Evolutionary conservation across 208 protist species (phyloP).

Genomic region (Crithidia fasciculata): DNA sequence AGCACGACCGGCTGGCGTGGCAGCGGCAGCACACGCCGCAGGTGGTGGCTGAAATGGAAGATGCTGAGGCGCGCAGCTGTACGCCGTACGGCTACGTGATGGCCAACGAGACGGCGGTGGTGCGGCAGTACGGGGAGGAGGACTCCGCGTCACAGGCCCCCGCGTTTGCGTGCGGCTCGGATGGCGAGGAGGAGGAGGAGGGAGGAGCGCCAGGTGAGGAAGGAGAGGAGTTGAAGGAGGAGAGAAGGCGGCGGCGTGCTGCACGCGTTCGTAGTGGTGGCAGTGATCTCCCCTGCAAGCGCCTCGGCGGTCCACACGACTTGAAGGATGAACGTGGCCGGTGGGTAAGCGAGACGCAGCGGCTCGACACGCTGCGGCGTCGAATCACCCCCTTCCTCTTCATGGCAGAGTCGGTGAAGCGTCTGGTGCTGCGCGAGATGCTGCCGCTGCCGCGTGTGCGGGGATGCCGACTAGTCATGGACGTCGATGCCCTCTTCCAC

Average conservation of each 20-base stretch:
- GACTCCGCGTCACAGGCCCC: background rate
- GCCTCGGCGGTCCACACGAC: background rate
- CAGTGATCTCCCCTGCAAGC: background rate
- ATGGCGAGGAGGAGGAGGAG: constrained; percentile 1
- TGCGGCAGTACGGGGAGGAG: constrained; percentile 11
- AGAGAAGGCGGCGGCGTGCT: background rate
- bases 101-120: background rate
- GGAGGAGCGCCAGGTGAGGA: background rate
- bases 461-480: constrained; percentile 66
- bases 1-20: constrained; percentile 42
- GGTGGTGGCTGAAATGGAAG: constrained; percentile 12
- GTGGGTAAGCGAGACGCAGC: constrained; percentile 29
- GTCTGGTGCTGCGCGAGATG: constrained; percentile 33
- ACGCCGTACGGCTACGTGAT: constrained; percentile 24
- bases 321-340: constrained; percentile 5
- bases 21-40: constrained; percentile 25
- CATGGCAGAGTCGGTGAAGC: constrained; percentile 42
- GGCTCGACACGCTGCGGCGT: constrained; percentile 61
- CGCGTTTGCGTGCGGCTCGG: background rate
- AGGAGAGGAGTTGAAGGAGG: background rate
- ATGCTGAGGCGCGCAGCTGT: constrained; percentile 13
- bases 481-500: constrained; percentile 63
- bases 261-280: background rate
- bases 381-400: constrained; percentile 45
- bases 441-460: constrained; percentile 31